These are phyloP conservation scores for Thalassiosira hispida DNA, from an alignment of 352 stramenopile species.

Conservation along the genomic window DNA sequence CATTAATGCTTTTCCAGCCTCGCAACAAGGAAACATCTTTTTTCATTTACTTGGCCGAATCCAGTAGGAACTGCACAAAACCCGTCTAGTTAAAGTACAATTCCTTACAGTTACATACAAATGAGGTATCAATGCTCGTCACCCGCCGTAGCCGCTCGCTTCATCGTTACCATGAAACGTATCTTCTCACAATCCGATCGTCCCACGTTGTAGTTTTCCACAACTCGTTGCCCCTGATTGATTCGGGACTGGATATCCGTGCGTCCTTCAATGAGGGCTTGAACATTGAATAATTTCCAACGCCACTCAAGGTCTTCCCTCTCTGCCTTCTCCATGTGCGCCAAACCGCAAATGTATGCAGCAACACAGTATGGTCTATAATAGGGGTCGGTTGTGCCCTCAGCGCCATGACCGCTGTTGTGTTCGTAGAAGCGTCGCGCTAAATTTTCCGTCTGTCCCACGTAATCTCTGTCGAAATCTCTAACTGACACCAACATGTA, in stretches of 20 bases:
- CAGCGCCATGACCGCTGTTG: conserved; percentile 23
- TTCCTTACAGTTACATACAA: too few species aligned
- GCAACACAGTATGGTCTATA: conserved; percentile 19
- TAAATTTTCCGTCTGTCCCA: conserved; percentile 23
- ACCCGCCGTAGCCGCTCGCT: neutral
- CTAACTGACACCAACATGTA: conserved; percentile 31
- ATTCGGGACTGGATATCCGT: neutral
- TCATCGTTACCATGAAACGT: neutral
- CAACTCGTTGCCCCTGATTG: neutral
- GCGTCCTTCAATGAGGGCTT: neutral
- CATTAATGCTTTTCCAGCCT: too few species aligned
- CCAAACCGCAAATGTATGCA: conserved; percentile 20
- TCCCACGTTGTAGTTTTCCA: neutral
- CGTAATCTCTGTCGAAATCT: conserved; percentile 26
- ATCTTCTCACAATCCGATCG: neutral
- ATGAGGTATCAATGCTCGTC: too few species aligned
- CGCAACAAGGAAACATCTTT: too few species aligned
- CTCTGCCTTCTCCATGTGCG: neutral
- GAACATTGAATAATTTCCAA: conserved; percentile 21
- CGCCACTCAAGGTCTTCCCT: conserved; percentile 1
- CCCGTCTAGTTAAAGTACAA: too few species aligned
- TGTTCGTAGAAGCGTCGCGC: conserved; percentile 7
- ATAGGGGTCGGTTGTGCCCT: conserved; percentile 5
- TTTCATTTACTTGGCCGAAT: too few species aligned
- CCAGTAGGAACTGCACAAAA: too few species aligned